Percentiles rank a stretch among this genome's conserved stretches.
Evolutionary conservation across 306 rosid genomes (phyloP).

Genomic region (Vigna nakashimae): DNA sequence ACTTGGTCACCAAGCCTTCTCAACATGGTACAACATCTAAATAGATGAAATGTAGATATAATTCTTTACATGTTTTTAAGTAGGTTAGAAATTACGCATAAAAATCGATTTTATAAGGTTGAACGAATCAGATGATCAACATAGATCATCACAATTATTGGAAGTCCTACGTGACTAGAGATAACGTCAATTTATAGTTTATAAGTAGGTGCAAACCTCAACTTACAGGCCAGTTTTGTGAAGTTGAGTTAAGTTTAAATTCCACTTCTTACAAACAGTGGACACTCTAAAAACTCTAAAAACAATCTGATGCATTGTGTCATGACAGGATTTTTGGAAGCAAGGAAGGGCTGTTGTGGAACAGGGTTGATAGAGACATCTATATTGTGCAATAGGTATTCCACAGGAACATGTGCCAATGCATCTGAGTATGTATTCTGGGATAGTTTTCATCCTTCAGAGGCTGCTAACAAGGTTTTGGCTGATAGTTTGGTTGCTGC

Average conservation of each 20-base stretch:
- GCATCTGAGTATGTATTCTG: constrained; percentile 79
- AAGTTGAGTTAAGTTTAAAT: too few species aligned
- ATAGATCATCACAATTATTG: too few species aligned
- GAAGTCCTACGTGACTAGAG: rapidly evolving
- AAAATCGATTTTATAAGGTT: too few species aligned
- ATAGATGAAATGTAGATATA: not conserved
- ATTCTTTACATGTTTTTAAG: not conserved
- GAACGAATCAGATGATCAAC: too few species aligned
- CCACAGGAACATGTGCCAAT: constrained; percentile 74
- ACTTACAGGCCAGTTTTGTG: too few species aligned
- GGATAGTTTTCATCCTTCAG: constrained; percentile 82
- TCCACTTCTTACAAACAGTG: too few species aligned
- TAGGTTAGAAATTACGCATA: rapidly evolving
- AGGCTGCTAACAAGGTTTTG: constrained; percentile 61
- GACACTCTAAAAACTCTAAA: not conserved
- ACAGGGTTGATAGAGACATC: constrained; percentile 70
- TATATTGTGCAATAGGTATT: constrained; percentile 61
- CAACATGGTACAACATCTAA: constrained; percentile 55
- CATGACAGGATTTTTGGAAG: constrained; percentile 67
- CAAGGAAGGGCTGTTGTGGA: constrained; percentile 77
- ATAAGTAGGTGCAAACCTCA: too few species aligned
- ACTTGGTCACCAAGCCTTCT: constrained; percentile 61
- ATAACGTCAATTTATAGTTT: too few species aligned
- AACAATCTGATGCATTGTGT: not conserved
- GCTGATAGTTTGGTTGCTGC: constrained; percentile 48